These are phyloP conservation scores for Mortierella sp. DNA, from an alignment of 371 early-diverging fungal genomes.

Conservation along the genomic window DNA sequence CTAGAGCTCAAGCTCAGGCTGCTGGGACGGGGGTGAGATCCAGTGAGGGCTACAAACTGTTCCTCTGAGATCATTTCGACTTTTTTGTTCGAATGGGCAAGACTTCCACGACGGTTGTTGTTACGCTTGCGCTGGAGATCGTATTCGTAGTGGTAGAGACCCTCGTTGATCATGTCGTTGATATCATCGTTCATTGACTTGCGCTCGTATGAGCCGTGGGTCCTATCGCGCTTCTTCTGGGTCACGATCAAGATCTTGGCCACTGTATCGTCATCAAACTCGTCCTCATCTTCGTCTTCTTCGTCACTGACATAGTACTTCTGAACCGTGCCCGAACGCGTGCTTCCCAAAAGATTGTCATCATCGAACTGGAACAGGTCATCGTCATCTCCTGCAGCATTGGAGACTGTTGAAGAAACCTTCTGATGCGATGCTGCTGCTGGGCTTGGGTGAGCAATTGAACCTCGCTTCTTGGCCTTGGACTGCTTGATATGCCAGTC, in stretches of 20 bases:
- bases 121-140: constrained; percentile 68
- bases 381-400: constrained; percentile 67
- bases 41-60: constrained; percentile 68
- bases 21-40: constrained; percentile 34
- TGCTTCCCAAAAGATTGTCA: constrained; percentile 68
- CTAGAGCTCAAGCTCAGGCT: constrained; percentile 26
- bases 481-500: constrained; percentile 48
- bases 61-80: constrained; percentile 76
- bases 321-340: constrained; percentile 66
- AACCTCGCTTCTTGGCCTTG: constrained; percentile 40
- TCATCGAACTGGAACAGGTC: constrained; percentile 85
- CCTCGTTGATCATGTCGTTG: constrained; percentile 95
- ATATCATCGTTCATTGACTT: constrained; percentile 89
- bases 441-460: constrained; percentile 36
- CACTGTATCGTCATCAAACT: constrained; percentile 89
- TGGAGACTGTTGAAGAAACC: constrained; percentile 5
- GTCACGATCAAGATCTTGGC: constrained; percentile 93
- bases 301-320: constrained; percentile 74
- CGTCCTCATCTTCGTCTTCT: constrained; percentile 78
- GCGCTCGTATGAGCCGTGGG: constrained; percentile 82
- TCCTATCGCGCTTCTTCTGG: constrained; percentile 81
- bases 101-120: constrained; percentile 35
- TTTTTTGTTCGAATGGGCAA: constrained; percentile 63
- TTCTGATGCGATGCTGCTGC: constrained; percentile 14
- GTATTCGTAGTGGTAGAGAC: constrained; percentile 89